Evolutionary conservation across 2,329 filamentous ascomycete species (phyloP).

Genomic region (Sphaerulina musiva): DNA sequence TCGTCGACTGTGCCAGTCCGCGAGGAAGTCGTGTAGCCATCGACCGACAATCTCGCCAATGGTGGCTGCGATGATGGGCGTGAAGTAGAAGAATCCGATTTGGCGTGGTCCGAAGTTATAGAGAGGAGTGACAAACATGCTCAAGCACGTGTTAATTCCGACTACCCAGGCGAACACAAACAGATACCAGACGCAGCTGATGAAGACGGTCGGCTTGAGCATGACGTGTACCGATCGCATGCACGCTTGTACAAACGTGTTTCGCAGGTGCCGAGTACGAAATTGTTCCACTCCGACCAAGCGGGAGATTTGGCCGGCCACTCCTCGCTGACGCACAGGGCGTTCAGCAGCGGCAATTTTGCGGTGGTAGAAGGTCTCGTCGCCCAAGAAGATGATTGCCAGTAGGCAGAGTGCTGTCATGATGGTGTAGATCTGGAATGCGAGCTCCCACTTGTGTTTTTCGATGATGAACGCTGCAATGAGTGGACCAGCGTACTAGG

Average conservation of each 20-base stretch:
- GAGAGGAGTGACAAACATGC: slow-evolving; percentile 19
- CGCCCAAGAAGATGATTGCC: slow-evolving; percentile 10
- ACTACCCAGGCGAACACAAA: slow-evolving; percentile 24
- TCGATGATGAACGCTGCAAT: slow-evolving; percentile 3
- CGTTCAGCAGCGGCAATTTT: slow-evolving; percentile 4
- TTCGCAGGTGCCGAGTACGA: slow-evolving; percentile 8
- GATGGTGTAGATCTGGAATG: slow-evolving; percentile 12
- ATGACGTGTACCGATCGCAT: slow-evolving; percentile 8
- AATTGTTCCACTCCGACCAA: slow-evolving; percentile 15
- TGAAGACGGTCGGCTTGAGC: slow-evolving; percentile 10
- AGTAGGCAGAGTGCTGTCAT: slow-evolving; percentile 10
- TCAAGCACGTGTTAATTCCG: slow-evolving; percentile 22
- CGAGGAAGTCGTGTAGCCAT: slow-evolving; percentile 28
- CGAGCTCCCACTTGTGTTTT: slow-evolving; percentile 14
- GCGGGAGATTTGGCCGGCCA: slow-evolving; percentile 17
- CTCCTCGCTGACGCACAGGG: slow-evolving; percentile 6
- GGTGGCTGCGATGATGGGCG: slow-evolving; percentile 25
- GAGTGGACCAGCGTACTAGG: slow-evolving; percentile 12
- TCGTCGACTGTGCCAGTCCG: background rate
- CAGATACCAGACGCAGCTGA: slow-evolving; percentile 9
- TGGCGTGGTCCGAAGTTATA: slow-evolving; percentile 18
- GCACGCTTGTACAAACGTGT: slow-evolving; percentile 8
- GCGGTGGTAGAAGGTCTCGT: slow-evolving; percentile 14
- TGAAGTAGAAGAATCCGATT: slow-evolving; percentile 26
- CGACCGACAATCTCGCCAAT: slow-evolving; percentile 28